Conservation (phyloP, 805 yeast species). For the Hanseniaspora osmophila region DNA sequence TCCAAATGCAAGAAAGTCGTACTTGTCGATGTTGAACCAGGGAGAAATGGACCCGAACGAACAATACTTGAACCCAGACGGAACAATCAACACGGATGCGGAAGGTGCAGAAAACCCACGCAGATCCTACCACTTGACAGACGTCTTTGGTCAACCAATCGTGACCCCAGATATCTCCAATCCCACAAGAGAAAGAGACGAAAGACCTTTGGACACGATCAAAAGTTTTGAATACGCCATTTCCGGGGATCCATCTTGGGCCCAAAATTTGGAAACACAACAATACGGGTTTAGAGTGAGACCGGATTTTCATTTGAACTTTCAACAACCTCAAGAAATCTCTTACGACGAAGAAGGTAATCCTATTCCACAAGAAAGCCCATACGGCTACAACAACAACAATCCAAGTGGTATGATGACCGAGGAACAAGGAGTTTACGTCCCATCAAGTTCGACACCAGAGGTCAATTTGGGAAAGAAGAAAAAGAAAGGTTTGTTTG, state of each 20-base stretch:
- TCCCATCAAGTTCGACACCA: conserved; percentile 33
- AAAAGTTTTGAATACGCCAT: conserved; percentile 87
- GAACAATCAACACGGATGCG: conserved; percentile 10
- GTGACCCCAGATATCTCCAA: conserved; percentile 73
- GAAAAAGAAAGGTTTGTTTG: conserved; percentile 72
- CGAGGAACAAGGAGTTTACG: conserved; percentile 44
- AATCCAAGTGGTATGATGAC: conserved; percentile 21
- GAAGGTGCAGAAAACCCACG: conserved; percentile 30
- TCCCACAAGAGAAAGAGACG: conserved; percentile 87
- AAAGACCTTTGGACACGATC: conserved; percentile 93
- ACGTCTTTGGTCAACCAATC: conserved; percentile 78
- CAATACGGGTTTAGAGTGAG: conserved; percentile 78
- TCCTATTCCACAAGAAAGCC: conserved; percentile 15
- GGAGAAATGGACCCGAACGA: conserved; percentile 6
- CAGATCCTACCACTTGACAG: conserved; percentile 36
- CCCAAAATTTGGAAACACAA: conserved; percentile 68
- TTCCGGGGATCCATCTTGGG: conserved; percentile 71
- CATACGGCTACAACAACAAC: conserved; percentile 17
- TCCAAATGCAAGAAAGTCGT: conserved; percentile 25
- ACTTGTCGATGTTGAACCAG: conserved; percentile 11
- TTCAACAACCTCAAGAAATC: conserved; percentile 26
- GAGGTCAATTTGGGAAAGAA: conserved; percentile 33
- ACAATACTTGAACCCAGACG: conserved; percentile 13
- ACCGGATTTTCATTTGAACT: conserved; percentile 48
- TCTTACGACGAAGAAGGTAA: conserved; percentile 17